phyloP scores from a whole-genome alignment of 1,284 basidiomycete genomes.

The Cryptococcus wingfieldii region DNA sequence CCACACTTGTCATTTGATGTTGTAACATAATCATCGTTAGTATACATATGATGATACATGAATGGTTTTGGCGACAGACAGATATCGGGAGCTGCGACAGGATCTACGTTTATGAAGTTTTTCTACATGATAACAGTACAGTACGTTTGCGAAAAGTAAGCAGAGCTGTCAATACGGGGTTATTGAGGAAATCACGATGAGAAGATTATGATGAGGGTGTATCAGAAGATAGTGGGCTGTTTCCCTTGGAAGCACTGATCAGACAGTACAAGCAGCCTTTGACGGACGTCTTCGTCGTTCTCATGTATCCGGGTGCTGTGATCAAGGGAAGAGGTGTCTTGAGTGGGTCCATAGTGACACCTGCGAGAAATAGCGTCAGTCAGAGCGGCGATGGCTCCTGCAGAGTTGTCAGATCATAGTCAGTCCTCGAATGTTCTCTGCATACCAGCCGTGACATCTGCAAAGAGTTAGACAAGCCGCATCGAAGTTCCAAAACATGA shows the following conservation, averaged over 20 bases:
- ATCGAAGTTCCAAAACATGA: not conserved
- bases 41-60: not conserved
- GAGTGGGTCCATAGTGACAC: not conserved
- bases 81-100: not conserved
- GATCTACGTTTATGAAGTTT: not conserved
- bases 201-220: too few relatives aligned
- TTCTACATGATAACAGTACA: too few relatives aligned
- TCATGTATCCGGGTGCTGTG: not conserved
- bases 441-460: conserved; percentile 27
- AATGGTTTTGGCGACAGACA: not conserved
- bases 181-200: too few relatives aligned
- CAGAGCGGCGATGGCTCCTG: conserved; percentile 23
- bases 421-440: not conserved
- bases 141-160: too few relatives aligned
- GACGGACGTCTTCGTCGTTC: conserved; percentile 15
- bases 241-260: conserved; percentile 11
- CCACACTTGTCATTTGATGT: conserved; percentile 44
- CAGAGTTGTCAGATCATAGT: not conserved
- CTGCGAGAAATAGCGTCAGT: conserved; percentile 10
- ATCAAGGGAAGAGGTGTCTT: not conserved
- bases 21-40: not conserved
- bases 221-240: too few relatives aligned
- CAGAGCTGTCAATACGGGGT: too few relatives aligned
- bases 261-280: conserved; percentile 14
- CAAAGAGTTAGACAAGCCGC: not conserved